Base-by-base conservation (phyloP, 306 rosid genomes). In the Boehmeria nivea region DNA sequence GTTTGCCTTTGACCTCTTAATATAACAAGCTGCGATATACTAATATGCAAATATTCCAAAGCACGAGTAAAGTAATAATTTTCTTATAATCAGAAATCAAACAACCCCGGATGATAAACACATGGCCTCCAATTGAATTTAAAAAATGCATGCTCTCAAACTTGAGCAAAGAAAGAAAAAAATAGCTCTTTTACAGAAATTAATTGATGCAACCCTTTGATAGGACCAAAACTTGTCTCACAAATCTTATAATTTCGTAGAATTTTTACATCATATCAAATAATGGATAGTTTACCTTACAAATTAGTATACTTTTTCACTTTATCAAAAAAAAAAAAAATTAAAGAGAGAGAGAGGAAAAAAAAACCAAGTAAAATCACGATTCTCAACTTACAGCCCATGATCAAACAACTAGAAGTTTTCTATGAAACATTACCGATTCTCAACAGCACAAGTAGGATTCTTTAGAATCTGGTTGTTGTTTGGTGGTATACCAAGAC, bases 401-500 rank as follows among this genome's bases (percentile, higher is more conserved):
- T 23, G 23, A 34, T 16, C 37, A 25, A 60, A 22, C 20, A 13
- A 6, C 25, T 60, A 20, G 12, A 61, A 16, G 16, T 19, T 23
- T 53, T 57, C 14, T 43, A 50, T 57, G 25, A 55, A 43, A 61
- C 43, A 70, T 71, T 78, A 87, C 98, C 98, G 72, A 53, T 61
- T 73, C 54, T 77, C 88, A 53, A 72, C 73, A 57, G 77, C 65
- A 65, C 51, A 63, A 73, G 71, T 63, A 20, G 80, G 49, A 55
- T 52, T 67, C 40, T 66, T 76, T 63, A 59, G 64, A 65, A 65
- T 72, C 66, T 73, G 64, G 22, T 67, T 77, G 76, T 77, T 84
- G 80, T 76, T 80, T 66, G 87, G 81, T 20, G 91, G 79, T 70
- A 82, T 60, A 57, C 98, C 98, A 74, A 91, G 95, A 69, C 96